Base-by-base conservation (phyloP, 2,329 filamentous ascomycete genomes). In the Alternaria sp. region DNA sequence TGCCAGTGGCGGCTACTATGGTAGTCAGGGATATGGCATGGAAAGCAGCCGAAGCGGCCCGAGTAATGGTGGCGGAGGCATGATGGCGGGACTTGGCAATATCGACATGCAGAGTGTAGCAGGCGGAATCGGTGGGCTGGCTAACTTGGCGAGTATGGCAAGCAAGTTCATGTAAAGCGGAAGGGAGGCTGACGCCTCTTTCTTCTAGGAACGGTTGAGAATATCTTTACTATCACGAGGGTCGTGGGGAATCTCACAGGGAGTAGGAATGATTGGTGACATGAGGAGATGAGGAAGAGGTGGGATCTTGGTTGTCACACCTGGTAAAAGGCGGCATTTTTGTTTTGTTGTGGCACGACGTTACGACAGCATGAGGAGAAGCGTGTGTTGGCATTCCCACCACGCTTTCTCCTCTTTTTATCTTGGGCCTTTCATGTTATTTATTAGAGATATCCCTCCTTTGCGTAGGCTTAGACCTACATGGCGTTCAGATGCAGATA, bases 61-160 rank as follows among this genome's bases (percentile, higher is more conserved):
- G 5, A 34, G 38, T 11, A 49, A 44, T 16, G 50, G 56, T 9
- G 50, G 53, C 74, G 78, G 52, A 71, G 69, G 60, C 60, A 72
- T 69, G 63, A 73, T 69, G 53, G 67, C 63, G 38, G 63, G 66
- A 27, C 59, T 73, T 32, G 68, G 78, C 3, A 71, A 72, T 9
- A 54, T 74, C 14, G 72, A 72, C 59, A 66, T 77, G 50, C 69
- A 75, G 67, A 74, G 70, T 54, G 60, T 78, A 28, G 66, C 69
- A 8, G 66, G 66, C 6, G 77, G 81, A 55, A 81, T 83, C 63
- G 80, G 82, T 22, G 81, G 81, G 49, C 72, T 85, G 49, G 81
- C 82, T 14, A 81, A 80, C 60, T 65, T 86, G 67, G 79, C 85
- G 68, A 82, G 84, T 77, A 81, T 81, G 70, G 70, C 69, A 54